Evolutionary conservation across 202 grass and related monocot genomes (phyloP), one percentile per base, ranked within the genome.

Genomic region (Zizania palustris): DNA sequence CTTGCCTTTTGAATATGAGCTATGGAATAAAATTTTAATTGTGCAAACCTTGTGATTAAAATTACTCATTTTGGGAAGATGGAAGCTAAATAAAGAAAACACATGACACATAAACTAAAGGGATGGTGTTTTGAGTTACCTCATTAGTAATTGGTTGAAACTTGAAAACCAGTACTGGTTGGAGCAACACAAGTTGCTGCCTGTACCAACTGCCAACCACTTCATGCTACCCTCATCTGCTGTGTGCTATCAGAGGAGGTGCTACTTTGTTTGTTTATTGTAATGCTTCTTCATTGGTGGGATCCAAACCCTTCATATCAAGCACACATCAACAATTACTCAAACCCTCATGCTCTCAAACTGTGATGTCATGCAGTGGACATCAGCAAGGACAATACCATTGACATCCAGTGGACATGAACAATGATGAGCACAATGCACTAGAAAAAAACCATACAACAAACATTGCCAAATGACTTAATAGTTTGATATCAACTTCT

Each of bases 131-230:
- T 37, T 56, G 39, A 16, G 13, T 13, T 58, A 45, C 51, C 1
- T 15, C 51, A 70, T 70, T 79, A 66, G 60, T 51, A 65, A 72
- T 51, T 65, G 71, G 69, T 51, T 50, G 36, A 34, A 80, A 81
- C 60, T 51, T 50, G 36, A 34, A 80, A 81, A 60, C 15, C 58
- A 16, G n/a, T 55, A 60, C 33, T 18, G 40, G 64, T 63, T 73
- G 45, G 54, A 73, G 42, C 11, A 63, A 14, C 41, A 44, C 82
- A 77, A 77, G 71, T 72, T 85, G 76, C 6, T 72, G 72, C 71
- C 51, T 81, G 72, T 77, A 72, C 82, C 53, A 77, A 76, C 67
- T 14, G 78, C 87, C 74, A 89, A 78, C 67, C 33, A 78, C 60
- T 49, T 37, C 69, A 77, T 54, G 35, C 20, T 57, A 49, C 81